Base-by-base conservation (phyloP, 75 land plant genomes). In the Cunninghamia lanceolata region DNA sequence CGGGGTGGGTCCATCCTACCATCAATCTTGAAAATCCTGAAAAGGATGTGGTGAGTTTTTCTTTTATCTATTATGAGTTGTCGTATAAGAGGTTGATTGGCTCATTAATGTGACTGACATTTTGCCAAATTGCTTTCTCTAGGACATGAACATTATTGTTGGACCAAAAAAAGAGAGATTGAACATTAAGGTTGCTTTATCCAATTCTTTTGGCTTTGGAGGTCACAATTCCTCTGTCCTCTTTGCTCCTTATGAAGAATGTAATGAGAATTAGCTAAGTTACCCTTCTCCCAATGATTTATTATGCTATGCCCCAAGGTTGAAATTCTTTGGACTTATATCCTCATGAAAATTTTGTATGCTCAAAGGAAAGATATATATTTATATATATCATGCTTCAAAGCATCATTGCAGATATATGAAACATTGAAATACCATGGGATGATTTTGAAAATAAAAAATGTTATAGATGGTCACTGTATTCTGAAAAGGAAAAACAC, bases 1-100 rank as follows among this genome's bases (percentile, higher is more conserved):
- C 89, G 30, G 92, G 92, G 39, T 91, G 91, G 92, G 86, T 91
- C 9, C 92, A 91, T 86, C 92, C 92, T 35, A 91, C 89, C 5
- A 91, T 91, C 77, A 91, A 91, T 70, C 50, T 91, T 19, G 92
- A 87, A 68, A 90, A 84, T 83, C 92, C 92, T 32, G 92, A 91
- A 40, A 90, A 82, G 35, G 89, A 75, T 47, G 87, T 91, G 88
- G 92, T 91, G 85, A 83, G 91, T 76, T 56, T n/a, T 11, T 13
- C 47, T 68, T 42, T 30, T 30, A 2, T 6, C 17, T 30, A 21
- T 34, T 21, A 13, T 19, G 4, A 45, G 38, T 38, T 25, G 32
- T 53, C 3, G 15, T 38, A 19, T 85, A 42, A 21, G 73, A 38
- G 45, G 34, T 32, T 16, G 9, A 13, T 42, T 38, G 84, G 28